These are phyloP conservation scores for Multifurca ochricompacta DNA, from an alignment of 768 basidiomycete genomes.

Conservation along the genomic window DNA sequence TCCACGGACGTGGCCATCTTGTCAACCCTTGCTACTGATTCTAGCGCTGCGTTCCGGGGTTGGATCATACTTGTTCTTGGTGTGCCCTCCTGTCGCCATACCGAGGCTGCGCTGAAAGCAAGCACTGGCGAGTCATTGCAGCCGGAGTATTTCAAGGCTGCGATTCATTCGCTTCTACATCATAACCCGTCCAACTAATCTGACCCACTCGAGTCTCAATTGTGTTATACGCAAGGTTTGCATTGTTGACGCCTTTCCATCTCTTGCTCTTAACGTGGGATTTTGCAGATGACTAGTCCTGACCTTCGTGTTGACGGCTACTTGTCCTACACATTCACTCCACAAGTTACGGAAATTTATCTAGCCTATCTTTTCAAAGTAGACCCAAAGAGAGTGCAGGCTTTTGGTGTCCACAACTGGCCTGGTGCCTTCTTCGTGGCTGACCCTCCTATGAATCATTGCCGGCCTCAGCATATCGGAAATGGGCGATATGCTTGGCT, in stretches of 20 bases:
- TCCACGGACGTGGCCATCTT: slow-evolving; percentile 9
- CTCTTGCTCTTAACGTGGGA: neutral
- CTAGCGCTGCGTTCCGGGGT: neutral
- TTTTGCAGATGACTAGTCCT: neutral
- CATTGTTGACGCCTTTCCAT: neutral
- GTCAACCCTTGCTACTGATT: neutral
- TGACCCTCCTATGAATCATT: neutral
- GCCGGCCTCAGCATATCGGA: neutral
- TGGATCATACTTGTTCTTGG: neutral
- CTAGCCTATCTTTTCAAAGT: slow-evolving; percentile 4
- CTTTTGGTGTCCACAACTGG: neutral
- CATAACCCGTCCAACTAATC: slow-evolving; percentile 1
- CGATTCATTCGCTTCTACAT: neutral
- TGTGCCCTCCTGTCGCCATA: neutral
- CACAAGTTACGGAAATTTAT: neutral
- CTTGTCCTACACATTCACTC: slow-evolving; percentile 9
- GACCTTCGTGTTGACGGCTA: slow-evolving; percentile 5
- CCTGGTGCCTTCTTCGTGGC: neutral
- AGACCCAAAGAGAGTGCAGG: neutral
- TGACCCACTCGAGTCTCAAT: neutral
- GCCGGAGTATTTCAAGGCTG: slow-evolving; percentile 5
- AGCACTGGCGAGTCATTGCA: neutral
- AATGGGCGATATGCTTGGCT: neutral
- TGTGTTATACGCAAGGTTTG: neutral
- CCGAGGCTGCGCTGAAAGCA: slow-evolving; percentile 4